Evolutionary conservation across 768 basidiomycete genomes (phyloP), one percentile per base, ranked within the genome.

Genomic region (Pleurotus salmoneostramineus): DNA sequence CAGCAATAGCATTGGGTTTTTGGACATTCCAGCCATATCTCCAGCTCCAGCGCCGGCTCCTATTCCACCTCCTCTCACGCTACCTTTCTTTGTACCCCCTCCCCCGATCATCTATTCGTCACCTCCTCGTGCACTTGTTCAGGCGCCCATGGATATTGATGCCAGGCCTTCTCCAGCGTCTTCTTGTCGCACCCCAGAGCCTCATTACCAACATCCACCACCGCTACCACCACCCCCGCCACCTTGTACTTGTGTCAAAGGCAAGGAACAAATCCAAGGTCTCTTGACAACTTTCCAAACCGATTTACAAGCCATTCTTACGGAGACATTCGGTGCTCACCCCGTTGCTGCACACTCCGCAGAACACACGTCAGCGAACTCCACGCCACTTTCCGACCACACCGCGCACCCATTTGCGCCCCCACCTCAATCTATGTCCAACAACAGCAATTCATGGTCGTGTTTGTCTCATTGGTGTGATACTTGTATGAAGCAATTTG

Each of bases 251-350:
- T 62, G 79, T 3, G 61, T 74, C 1, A 71, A 79, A 55, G 76
- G 74, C 50, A 86, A 77, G 67, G 67, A 66, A 40, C 84, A 87
- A 55, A 68, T 88, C 5, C 71, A 74, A 56, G 50, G 60, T 1
- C 66, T 86, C 34, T 60, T 89, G 40, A 61, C 69, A 48, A 71
- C 71, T n/a, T 87, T 88, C 65, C 78, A 84, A 64, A 61, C 66
- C 7, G 78, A 84, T 56, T 69, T 89, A n/a, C 76, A 83, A 40
- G 71, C 68, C 11, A 71, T 80, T 57, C 63, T 87, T 27, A 64
- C 63, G 17, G 66, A 62, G 56, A 71, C 72, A 0, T 72, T 81
- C 51, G 74, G 73, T 34, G 21, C 21, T 27, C 21, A 27, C 21
- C 21, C 21, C 21, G 3, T 27, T 27, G 21, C 21, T 27, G 60